Base-by-base conservation (phyloP, 345 rosid species). In the Mercurialis annua region DNA sequence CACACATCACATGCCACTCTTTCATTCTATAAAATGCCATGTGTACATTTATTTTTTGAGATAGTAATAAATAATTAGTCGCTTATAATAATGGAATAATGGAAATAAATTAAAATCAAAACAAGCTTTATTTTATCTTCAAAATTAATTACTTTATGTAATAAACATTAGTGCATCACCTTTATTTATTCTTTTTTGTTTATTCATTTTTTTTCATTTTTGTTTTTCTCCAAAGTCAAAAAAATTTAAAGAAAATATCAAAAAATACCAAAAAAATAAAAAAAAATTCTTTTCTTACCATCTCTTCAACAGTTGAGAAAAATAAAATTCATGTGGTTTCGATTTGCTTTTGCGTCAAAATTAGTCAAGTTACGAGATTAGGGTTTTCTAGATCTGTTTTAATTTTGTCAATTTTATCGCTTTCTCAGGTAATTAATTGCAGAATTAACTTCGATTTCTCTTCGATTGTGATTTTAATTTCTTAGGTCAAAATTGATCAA, bases 281-380 rank as follows among this genome's bases (percentile, higher is more conserved):
- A 67, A 65, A 65, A 74, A 65, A 56, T 10, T 49, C 70, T 55
- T 62, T 73, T 59, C 60, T 71, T 72, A 54, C 65, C 77, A 68
- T 54, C 72, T 44, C 44, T 57, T 72, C 66, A 48, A 81, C 89
- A 74, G 87, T 73, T 67, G 58, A 68, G 82, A 87, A 83, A 73
- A 79, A 40, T 7, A 40, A 8, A 79, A 70, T 76, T 76, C 76
- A 58, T 67, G 80, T 83, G 81, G 76, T 81, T 69, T 73, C 78
- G 17, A 64, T 62, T 40, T 64, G 33, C 48, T 69, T 69, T 33
- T 54, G 16, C 49, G 55, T 67, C 48, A 20, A 24, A 68, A 59
- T 50, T 73, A 49, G 38, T 15, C 50, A 12, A 40, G 52, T 40
- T 26, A 29, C 18, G 20, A 6, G 15, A 48, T 64, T 68, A 36